Conservation (phyloP, 31 red algal genomes). For the Odonthalia washingtoniensis region DNA sequence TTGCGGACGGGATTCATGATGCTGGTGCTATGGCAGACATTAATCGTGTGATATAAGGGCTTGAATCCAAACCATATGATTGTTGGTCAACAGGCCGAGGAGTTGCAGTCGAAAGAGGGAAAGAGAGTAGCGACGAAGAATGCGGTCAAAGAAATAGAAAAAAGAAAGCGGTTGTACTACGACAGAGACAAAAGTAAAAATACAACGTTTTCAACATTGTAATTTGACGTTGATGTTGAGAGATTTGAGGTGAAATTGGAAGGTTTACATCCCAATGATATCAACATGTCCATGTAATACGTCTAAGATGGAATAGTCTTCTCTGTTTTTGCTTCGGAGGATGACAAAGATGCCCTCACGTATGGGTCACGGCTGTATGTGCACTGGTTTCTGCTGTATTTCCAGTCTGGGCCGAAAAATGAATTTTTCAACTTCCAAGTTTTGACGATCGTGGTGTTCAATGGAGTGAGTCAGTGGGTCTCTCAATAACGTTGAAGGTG, state of each 20-base stretch:
- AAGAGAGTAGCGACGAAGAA: too few species aligned
- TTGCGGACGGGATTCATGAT: too few species aligned
- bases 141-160: conserved; percentile 71
- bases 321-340: conserved; percentile 72
- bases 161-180: conserved; percentile 14
- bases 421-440: conserved; percentile 71
- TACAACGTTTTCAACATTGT: conserved; percentile 52
- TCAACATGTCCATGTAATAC: too few species aligned
- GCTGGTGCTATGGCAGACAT: too few species aligned
- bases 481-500: conserved; percentile 76
- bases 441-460: too few species aligned
- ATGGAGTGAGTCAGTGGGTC: conserved; percentile 51
- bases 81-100: too few species aligned
- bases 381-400: conserved; percentile 51
- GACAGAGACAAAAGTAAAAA: background rate
- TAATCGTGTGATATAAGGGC: too few species aligned
- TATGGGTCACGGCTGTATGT: conserved; percentile 65
- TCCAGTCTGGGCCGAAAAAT: conserved; percentile 51
- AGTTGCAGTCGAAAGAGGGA: too few species aligned
- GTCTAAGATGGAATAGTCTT: conserved; percentile 79
- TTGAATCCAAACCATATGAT: too few species aligned
- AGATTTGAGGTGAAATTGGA: conserved; percentile 51
- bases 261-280: too few species aligned
- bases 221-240: conserved; percentile 63
- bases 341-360: conserved; percentile 66